Evolutionary conservation across 169 alveolate species (phyloP).

Genomic region (Cryptosporidium sp.): DNA sequence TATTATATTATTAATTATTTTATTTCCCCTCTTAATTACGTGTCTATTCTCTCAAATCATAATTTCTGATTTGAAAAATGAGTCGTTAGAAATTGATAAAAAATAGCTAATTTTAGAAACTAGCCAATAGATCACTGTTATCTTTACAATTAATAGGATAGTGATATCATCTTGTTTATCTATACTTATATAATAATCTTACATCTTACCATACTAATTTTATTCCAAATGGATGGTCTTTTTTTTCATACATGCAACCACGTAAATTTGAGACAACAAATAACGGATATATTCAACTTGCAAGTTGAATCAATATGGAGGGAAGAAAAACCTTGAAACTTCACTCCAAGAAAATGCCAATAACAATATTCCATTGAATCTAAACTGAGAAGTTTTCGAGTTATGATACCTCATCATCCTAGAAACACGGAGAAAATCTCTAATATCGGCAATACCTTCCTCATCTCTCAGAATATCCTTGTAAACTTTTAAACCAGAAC

Average conservation of each 20-base stretch:
- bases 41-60: neutral
- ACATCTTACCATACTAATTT: neutral
- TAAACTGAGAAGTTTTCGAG: constrained; percentile 45
- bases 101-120: too few species aligned
- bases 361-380: constrained; percentile 32
- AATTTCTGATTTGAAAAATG: too few species aligned
- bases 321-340: constrained; percentile 26
- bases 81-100: neutral
- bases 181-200: neutral
- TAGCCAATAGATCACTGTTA: neutral
- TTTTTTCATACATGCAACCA: too few species aligned
- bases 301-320: neutral
- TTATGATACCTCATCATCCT: constrained; percentile 27
- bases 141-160: too few species aligned
- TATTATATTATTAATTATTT: neutral
- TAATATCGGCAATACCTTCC: constrained; percentile 33
- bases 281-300: neutral
- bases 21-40: neutral
- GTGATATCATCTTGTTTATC: too few species aligned
- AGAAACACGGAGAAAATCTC: constrained; percentile 34
- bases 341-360: constrained; percentile 61
- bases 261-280: neutral
- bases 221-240: neutral
- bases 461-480: constrained; percentile 35
- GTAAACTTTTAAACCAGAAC: constrained; percentile 38